Conservation (phyloP, 371 early-diverging fungal genomes). For the Apophysomyces elegans region DNA sequence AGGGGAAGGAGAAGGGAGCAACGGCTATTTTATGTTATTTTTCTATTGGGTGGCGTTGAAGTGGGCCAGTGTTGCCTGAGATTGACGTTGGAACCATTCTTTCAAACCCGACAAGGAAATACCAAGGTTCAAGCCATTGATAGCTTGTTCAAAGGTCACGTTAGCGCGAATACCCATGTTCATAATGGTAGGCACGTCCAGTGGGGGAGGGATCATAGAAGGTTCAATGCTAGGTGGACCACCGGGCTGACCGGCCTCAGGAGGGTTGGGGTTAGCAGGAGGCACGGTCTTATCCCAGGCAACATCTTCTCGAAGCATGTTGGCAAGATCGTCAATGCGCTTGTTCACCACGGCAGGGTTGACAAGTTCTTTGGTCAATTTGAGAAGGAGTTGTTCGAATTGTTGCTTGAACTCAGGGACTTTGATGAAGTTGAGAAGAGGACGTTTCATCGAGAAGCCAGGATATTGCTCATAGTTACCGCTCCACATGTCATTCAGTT, state of each 20-base stretch:
- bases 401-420: slow-evolving; percentile 26
- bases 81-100: slow-evolving; percentile 21
- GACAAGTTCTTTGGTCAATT: slow-evolving; percentile 25
- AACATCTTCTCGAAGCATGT: slow-evolving; percentile 41
- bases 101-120: slow-evolving; percentile 24
- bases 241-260: slow-evolving; percentile 2
- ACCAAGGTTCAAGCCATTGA: slow-evolving; percentile 24
- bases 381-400: slow-evolving; percentile 25
- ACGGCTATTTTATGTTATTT: neutral
- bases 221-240: neutral
- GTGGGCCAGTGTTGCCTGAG: slow-evolving; percentile 1
- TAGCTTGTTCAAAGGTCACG: slow-evolving; percentile 21
- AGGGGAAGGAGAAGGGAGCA: too few species aligned
- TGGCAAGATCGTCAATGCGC: slow-evolving; percentile 29
- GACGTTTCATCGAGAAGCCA: slow-evolving; percentile 19
- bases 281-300: slow-evolving; percentile 39
- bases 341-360: slow-evolving; percentile 25
- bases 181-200: slow-evolving; percentile 10
- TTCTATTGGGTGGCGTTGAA: neutral
- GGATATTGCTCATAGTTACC: slow-evolving; percentile 40
- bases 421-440: slow-evolving; percentile 18
- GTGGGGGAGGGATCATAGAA: slow-evolving; percentile 2
- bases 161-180: slow-evolving; percentile 11
- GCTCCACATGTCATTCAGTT: slow-evolving; percentile 20
- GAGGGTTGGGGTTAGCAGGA: slow-evolving; percentile 14